Base-by-base conservation (phyloP, 139 green algal species). In the Volvox africanus region DNA sequence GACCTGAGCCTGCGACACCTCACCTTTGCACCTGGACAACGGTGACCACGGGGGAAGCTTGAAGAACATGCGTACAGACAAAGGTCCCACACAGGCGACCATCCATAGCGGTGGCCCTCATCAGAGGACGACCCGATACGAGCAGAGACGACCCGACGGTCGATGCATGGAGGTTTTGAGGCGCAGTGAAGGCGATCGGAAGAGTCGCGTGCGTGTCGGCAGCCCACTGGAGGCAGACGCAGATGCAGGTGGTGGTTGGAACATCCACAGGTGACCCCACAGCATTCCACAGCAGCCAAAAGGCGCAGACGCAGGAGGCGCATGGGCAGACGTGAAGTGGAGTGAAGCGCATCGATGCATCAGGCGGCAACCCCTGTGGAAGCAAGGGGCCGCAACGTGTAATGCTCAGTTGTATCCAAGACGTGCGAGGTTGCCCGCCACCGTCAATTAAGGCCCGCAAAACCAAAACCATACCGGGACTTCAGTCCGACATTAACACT, bases 321-420 rank as follows among this genome's bases (percentile, higher is more conserved):
- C 17, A 36, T 35, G 30, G 62, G 33, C 62, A 33, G 81, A 87
- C 32, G 82, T 2, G 65, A 35, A 32, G 33, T 13, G 82, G 33
- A 79, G 81, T 33, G 81, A 62, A 76, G 65, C 24, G 19, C 65
- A 30, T 36, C 16, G 65, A 35, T 50, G 82, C 82, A 73, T 44
- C 80, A 86, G 32, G 62, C 65, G 33, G 82, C 65, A 80, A 65
- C 24, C 65, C 82, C 82, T 88, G 82, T 88, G 82, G 82, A 88
- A 36, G 28, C 22, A 76, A 87, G 28, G 81, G 81, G 81, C 80
- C 80, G 81, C 81, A 79, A 22, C 33, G 33, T 35, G 33, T 26
- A 24, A 36, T 67, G 62, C 62, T 88, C 82, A 88, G 82, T 88
- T 22, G 18, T 9, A 73, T 73, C 65, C 21, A 73, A 30, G 65